phyloP scores from a whole-genome alignment of 805 yeast genomes.

The Priceomyces melissophilus region DNA sequence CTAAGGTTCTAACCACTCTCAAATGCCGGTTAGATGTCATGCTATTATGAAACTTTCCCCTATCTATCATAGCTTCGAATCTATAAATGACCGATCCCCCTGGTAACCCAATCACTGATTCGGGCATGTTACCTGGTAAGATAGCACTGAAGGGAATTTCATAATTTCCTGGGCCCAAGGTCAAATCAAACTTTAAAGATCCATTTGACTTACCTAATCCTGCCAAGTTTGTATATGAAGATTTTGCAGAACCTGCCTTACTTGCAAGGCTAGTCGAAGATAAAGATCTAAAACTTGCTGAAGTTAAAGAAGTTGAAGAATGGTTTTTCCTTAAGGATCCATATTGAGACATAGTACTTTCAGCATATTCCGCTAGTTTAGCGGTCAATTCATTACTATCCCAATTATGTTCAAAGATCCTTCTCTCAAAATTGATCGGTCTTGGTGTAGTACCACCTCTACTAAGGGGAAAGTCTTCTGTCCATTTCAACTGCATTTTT shows the following conservation, averaged over 20 bases:
- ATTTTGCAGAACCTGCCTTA: constrained; percentile 18
- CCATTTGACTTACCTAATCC: constrained; percentile 14
- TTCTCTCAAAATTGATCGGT: constrained; percentile 54
- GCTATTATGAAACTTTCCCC: constrained; percentile 71
- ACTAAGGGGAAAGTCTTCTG: constrained; percentile 47
- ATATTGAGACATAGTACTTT: constrained; percentile 18
- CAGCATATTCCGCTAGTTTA: constrained; percentile 26
- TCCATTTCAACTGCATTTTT: constrained; percentile 63
- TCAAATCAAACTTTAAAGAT: constrained; percentile 22
- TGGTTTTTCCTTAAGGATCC: constrained; percentile 30
- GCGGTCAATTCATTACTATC: constrained; percentile 55
- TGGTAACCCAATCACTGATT: constrained; percentile 86
- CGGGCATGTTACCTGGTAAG: constrained; percentile 80
- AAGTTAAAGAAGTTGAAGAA: constrained; percentile 43
- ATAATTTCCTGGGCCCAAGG: constrained; percentile 71
- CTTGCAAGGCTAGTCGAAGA: constrained; percentile 23
- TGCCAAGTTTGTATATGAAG: constrained; percentile 25
- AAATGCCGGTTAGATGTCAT: constrained; percentile 66
- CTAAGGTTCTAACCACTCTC: constrained; percentile 79
- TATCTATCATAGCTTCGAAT: constrained; percentile 75
- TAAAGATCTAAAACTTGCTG: constrained; percentile 32
- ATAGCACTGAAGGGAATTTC: constrained; percentile 86
- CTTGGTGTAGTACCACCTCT: constrained; percentile 43
- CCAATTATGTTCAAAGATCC: constrained; percentile 77
- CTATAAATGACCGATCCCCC: constrained; percentile 72